Base-by-base conservation (phyloP, 345 rosid species). In the Citrus inodora region DNA sequence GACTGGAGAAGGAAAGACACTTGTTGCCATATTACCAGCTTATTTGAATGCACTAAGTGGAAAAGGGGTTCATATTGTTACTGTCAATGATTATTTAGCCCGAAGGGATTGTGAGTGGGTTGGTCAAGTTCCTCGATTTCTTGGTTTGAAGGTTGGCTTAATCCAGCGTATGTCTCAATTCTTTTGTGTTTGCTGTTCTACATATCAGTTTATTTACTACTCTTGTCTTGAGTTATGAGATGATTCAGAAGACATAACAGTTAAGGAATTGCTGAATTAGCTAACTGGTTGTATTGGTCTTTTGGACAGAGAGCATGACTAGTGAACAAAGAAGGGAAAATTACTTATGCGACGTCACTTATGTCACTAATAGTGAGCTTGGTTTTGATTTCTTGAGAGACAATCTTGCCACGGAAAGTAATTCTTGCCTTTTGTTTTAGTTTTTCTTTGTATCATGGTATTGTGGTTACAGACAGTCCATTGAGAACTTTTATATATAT, bases 351-450 rank as follows among this genome's bases (percentile, higher is more conserved):
- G 99, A 95, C 83, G 91, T 95, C 63, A 93, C 99, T 3, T 95
- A 93, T 78, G 98, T 93, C 81, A 95, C 99, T 67, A 95, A 95
- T 70, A 93, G 99, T 76, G 98, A 95, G 88, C 96, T 95, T 80
- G 99, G 98, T 76, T 95, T 95, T 79, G 99, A 95, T 83, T 93
- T 80, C 78, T 85, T 95, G 84, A 90, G 99, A 86, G 99, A 95
- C 83, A 95, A 95, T 88, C 98, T 95, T 89, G 99, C 99, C 94
- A 93, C 94, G 97, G 99, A 93, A 92, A 95, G 97, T 93, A 93
- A 88, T 88, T 88, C 88, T 92, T 90, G 76, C 87, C 76, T 83
- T 87, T 75, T 84, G 21, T 80, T 56, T 77, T 77, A 32, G 28
- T 79, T 80, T 79, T 68, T 67, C 76, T 83, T 30, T 19, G 55